Base-by-base conservation (phyloP, 345 rosid genomes). In the Eucalyptus tenuipes region DNA sequence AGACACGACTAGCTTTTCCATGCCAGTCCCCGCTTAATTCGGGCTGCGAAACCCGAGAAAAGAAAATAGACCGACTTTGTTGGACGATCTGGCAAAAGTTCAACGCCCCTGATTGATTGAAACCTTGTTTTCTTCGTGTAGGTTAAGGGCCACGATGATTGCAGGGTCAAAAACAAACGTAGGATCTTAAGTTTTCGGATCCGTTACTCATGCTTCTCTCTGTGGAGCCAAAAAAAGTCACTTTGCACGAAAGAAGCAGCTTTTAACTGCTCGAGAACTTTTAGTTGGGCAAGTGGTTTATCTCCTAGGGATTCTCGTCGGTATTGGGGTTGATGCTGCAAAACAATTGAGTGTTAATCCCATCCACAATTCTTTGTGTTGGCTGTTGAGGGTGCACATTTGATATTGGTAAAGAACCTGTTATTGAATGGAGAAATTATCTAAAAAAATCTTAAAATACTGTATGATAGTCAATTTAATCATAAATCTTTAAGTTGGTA, bases 381-480 rank as follows among this genome's bases (percentile, higher is more conserved):
- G n/a, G n/a, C n/a, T n/a, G n/a, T n/a, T 3, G 16, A 64, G 13
- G 3, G 47, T 37, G 82, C 47, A 37, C 47, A 10, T 37, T 20
- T 20, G 0, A 37, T 20, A 11, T 37, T 0, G 5, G 0, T 37
- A 5, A 37, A 75, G 29, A 37, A 37, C 27, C 4, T 24, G 3
- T 37, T 5, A 29, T 29, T 64, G 0, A n/a, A 64, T 7, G 0
- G 2, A 29, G 5, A 64, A n/a, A n/a, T 29, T 29, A 7, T 29
- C 17, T 1, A 13, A 64, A n/a, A 20, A 13, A 13, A 2, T 64
- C 1, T 7, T 29, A 14, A 64, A 64, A 6, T 64, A 13, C 4
- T 64, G 0, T 4, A 13, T 2, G 9, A 0, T 0, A 13, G 0
- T 13, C 37, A 14, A 14, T n/a, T 64, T 0, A 0, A 7, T 64